Evolutionary conservation across 345 rosid species (phyloP).

Genomic region (Zanthoxylum bungeanum): DNA sequence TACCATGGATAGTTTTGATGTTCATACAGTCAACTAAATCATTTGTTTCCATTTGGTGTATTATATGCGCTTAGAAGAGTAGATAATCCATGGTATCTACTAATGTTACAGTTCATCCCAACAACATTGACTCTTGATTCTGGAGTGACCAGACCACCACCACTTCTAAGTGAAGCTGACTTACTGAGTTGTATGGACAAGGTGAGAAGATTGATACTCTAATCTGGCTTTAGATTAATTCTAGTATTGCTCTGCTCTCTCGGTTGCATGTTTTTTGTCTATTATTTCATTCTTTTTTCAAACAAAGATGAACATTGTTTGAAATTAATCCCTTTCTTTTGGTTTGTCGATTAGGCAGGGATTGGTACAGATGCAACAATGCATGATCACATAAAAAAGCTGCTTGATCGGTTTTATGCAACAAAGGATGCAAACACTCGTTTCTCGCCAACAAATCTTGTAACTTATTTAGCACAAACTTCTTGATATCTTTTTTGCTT

Average conservation of each 20-base stretch:
- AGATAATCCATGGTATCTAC: slow-evolving; percentile 22
- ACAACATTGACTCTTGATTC: slow-evolving; percentile 81
- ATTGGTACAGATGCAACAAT: slow-evolving; percentile 99
- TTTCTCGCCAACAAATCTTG: slow-evolving; percentile 90
- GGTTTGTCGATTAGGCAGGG: slow-evolving; percentile 60
- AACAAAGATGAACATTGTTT: slow-evolving; percentile 1
- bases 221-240: neutral
- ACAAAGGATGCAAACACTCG: slow-evolving; percentile 85
- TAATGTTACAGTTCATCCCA: slow-evolving; percentile 70
- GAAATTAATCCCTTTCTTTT: slow-evolving; percentile 7
- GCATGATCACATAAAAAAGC: slow-evolving; percentile 98
- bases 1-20: no score
- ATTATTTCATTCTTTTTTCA: neutral
- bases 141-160: slow-evolving; percentile 93
- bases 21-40: no score
- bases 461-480: slow-evolving; percentile 25
- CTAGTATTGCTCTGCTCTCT: neutral
- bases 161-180: slow-evolving; percentile 91
- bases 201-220: slow-evolving; percentile 40
- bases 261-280: neutral
- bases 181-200: slow-evolving; percentile 94
- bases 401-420: slow-evolving; percentile 92
- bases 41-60: slow-evolving; percentile 1
- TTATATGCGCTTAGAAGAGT: slow-evolving; percentile 10
- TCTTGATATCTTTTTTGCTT: neutral